A percentile compares a stretch with the other conserved stretches of the same genome.
Conservation (phyloP, 169 alveolate species). For the Cryptosporidium ubiquitum region DNA sequence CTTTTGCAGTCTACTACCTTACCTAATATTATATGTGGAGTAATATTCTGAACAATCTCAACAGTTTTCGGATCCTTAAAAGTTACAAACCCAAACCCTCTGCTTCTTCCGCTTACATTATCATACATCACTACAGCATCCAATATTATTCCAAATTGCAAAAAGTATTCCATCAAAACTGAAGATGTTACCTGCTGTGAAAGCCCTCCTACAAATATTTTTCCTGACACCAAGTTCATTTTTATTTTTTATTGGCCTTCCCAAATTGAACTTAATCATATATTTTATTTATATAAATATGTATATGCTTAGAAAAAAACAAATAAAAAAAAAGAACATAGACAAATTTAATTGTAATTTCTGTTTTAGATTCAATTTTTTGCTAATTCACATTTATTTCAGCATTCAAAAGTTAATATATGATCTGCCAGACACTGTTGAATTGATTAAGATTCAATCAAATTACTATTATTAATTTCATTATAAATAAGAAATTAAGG, state of each 20-base stretch:
- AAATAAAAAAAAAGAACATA: not conserved
- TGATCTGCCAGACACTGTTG: not conserved
- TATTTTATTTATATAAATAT: not conserved
- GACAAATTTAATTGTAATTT: not conserved
- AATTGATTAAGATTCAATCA: not conserved
- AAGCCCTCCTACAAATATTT: conserved; percentile 81
- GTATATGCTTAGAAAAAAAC: not conserved
- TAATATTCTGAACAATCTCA: conserved; percentile 45
- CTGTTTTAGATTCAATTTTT: not conserved
- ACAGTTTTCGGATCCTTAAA: conserved; percentile 73
- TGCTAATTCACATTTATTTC: not conserved
- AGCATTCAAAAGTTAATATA: not conserved
- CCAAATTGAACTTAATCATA: not conserved
- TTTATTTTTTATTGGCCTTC: not conserved
- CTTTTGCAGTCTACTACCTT: conserved; percentile 79
- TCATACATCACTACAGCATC: conserved; percentile 82
- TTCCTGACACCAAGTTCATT: conserved; percentile 70
- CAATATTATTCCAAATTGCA: conserved; percentile 76
- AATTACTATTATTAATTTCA: not conserved
- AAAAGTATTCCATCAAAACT: conserved; percentile 75
- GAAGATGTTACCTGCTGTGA: conserved; percentile 78
- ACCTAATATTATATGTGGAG: conserved; percentile 73
- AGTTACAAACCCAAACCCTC: conserved; percentile 85
- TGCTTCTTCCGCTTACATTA: conserved; percentile 79
- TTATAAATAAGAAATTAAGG: not conserved